A percentile compares a stretch with the other conserved stretches of the same genome.
Conservation (phyloP, 129 eudicot genomes). For the Escallonia herrerae region DNA sequence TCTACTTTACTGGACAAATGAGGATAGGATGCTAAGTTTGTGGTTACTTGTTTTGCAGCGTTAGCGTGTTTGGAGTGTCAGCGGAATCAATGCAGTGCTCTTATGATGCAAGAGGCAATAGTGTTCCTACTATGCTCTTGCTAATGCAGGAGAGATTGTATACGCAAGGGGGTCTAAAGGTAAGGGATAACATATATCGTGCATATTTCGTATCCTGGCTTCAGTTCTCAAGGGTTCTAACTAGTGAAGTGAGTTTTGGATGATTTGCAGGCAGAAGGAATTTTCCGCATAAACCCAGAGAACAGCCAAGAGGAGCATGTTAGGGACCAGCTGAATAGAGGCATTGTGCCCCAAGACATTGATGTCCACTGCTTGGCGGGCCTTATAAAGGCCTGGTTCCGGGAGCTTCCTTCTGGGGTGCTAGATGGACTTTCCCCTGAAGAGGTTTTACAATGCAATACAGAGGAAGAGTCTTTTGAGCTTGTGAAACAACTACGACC, state of each 20-base stretch:
- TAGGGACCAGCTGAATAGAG: constrained; percentile 74
- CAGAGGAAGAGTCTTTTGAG: constrained; percentile 57
- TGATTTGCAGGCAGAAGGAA: constrained; percentile 65
- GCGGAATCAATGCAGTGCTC: constrained; percentile 98
- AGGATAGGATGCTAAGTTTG: background rate
- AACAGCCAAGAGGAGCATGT: constrained; percentile 75
- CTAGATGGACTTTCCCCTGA: constrained; percentile 90
- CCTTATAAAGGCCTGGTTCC: constrained; percentile 80
- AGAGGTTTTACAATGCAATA: constrained; percentile 63
- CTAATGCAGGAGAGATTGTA: constrained; percentile 89
- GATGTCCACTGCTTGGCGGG: constrained; percentile 87
- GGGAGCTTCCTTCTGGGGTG: constrained; percentile 85
- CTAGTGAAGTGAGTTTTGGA: background rate
- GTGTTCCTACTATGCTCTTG: constrained; percentile 86
- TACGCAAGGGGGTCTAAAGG: constrained; percentile 83
- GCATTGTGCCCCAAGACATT: constrained; percentile 74
- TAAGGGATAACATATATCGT: constrained; percentile 10
- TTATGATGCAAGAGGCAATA: constrained; percentile 77
- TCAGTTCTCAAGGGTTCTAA: background rate
- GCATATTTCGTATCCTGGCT: no score
- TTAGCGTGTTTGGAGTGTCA: constrained; percentile 80
- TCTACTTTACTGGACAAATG: no score
- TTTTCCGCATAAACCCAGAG: constrained; percentile 87
- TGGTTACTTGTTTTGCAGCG: constrained; percentile 33
- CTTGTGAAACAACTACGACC: constrained; percentile 74